Evolutionary conservation across 805 yeast species (phyloP), one percentile per base, ranked within the genome.

Genomic region (Candida corydali): DNA sequence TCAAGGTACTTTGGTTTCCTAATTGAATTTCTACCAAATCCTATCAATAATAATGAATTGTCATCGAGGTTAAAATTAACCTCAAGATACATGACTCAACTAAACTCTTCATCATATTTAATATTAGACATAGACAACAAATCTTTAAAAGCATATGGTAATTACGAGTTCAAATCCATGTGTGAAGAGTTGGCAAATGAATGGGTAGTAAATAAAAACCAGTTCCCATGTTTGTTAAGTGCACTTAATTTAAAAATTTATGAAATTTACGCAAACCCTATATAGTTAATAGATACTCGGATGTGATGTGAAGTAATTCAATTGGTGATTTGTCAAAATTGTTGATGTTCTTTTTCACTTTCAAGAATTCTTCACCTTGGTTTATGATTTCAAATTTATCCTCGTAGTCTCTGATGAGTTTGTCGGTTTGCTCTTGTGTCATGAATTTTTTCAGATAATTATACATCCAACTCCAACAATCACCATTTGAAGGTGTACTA

Each of bases 201-300:
- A 40, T 86, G 93, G 88, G 75, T 84, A 2, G 65, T 68, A 28
- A 82, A 82, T 28, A 75, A 78, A 44, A 73, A 72, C 19, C 86
- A 84, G 46, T 75, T 86, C 11, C 84, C 93, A 0, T 82, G 94
- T 44, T 82, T 87, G 45, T 61, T 87, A 37, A 80, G 89, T 40
- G 86, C 89, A 1, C 59, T 87, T 42, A 84, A 78, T 29, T 61
- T 87, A 37, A 81, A 76, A 51, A 55, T 86, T 11, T 80, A 75
- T 60, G 83, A 82, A 34, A 54, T 56, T 25, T 49, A 49, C 37
- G 41, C 29, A 32, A 41, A 33, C 25, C 9, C 34, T 33, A 17
- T 39, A 28, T 32, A 29, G 30, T 32, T 29, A 39, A 33, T 38
- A 53, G 34, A 38, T 45, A 37, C 15, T 49, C 42, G 5, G 63